phyloP scores from a whole-genome alignment of 2,329 filamentous ascomycete species.

The Calonectria naviculata region DNA sequence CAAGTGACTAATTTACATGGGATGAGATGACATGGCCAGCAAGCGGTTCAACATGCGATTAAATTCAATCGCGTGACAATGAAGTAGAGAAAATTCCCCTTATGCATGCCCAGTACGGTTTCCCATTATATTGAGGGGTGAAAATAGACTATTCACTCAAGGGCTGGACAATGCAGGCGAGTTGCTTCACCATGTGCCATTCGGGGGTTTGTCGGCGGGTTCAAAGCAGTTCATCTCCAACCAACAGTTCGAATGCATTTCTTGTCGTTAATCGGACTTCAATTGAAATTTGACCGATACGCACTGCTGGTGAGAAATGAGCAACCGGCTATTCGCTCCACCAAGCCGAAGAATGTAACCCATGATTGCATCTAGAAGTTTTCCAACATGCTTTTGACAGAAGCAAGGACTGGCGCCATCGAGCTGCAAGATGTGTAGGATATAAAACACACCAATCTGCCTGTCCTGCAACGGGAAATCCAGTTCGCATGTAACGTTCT shows the following conservation, averaged over 20 bases:
- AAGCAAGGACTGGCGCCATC: not conserved
- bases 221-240: not conserved
- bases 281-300: conserved; percentile 1
- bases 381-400: not conserved
- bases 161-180: not conserved
- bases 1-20: not conserved
- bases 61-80: not conserved
- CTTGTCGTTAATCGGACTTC: not conserved
- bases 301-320: not conserved
- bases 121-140: not conserved
- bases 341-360: not conserved
- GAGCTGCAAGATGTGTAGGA: not conserved
- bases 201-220: not conserved
- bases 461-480: not conserved
- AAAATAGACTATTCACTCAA: not conserved
- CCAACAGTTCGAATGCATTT: not conserved
- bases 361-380: not conserved
- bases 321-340: not conserved
- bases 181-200: not conserved
- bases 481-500: not conserved
- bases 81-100: not conserved
- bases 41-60: not conserved
- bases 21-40: not conserved
- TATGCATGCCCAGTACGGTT: not conserved
- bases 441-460: not conserved